phyloP scores from a whole-genome alignment of 164 flowering plant species.

The Nymphaea colorata region DNA sequence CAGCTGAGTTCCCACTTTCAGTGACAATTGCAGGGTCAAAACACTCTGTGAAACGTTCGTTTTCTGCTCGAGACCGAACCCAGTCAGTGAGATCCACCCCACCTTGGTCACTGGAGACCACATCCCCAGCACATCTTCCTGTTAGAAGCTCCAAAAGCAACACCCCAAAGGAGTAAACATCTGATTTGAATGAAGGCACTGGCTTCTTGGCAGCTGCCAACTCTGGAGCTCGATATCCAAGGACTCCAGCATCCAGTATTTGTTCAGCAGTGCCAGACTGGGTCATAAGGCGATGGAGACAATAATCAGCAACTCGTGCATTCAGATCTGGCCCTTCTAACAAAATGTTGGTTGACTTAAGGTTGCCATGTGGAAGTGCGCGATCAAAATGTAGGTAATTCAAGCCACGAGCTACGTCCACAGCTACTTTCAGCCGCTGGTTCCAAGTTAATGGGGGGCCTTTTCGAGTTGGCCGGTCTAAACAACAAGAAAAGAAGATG shows the following conservation, averaged over 20 bases:
- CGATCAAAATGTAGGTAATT: slow-evolving; percentile 98
- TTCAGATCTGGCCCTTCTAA: slow-evolving; percentile 84
- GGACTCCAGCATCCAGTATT: slow-evolving; percentile 80
- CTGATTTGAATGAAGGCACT: slow-evolving; percentile 90
- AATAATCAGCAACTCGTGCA: slow-evolving; percentile 88
- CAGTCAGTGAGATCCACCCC: slow-evolving; percentile 80
- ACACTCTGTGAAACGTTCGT: slow-evolving; percentile 66
- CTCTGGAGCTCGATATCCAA: slow-evolving; percentile 95
- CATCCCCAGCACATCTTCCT: slow-evolving; percentile 89
- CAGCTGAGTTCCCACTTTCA: slow-evolving; percentile 40
- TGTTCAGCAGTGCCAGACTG: slow-evolving; percentile 87
- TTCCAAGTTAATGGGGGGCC: slow-evolving; percentile 73
- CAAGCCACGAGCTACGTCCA: slow-evolving; percentile 93
- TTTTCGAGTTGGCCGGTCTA: slow-evolving; percentile 90
- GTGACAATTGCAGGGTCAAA: slow-evolving; percentile 39
- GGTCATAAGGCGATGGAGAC: slow-evolving; percentile 97
- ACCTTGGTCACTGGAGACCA: slow-evolving; percentile 66
- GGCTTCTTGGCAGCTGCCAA: slow-evolving; percentile 77
- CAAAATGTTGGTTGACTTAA: slow-evolving; percentile 77
- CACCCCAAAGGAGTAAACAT: slow-evolving; percentile 93
- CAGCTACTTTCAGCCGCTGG: slow-evolving; percentile 86
- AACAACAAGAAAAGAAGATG: slow-evolving; percentile 1
- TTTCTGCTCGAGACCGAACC: slow-evolving; percentile 66
- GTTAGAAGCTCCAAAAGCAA: slow-evolving; percentile 71
- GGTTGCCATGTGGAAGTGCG: slow-evolving; percentile 90